Base-by-base conservation (phyloP, 1,139 yeast genomes). In the Komagataea norvegica region DNA sequence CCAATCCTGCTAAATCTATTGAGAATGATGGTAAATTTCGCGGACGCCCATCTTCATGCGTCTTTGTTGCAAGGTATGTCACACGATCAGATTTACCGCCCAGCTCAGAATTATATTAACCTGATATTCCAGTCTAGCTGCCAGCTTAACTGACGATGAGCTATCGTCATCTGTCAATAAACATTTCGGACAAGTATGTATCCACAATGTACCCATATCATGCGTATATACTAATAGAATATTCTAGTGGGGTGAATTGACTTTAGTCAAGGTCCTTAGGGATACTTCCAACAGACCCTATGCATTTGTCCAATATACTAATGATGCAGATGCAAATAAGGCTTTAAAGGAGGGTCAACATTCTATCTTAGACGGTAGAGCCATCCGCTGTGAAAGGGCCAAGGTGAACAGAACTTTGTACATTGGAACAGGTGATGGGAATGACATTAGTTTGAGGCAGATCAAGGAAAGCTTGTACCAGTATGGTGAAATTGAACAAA, bases 271-370 rank as follows among this genome's bases (percentile, higher is more conserved):
- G 54, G 95, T 88, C 4, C 70, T 88, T 45, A 69, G 96, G 38
- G 96, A 89, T 62, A 76, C 82, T 15, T 67, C 77, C 23, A 83
- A 84, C 56, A 71, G 96, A 29, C 97, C 97, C 0, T 89, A 89
- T 59, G 96, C 96, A 0, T 89, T 89, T 68, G 96, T 88, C 30
- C 96, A 89, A 60, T 87, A 83, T 57, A 67, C 77, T 11, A 77
- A 67, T 39, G 94, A 83, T 44, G 65, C 64, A 6, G 93, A 84
- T 47, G 89, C 95, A 8, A 68, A 70, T 40, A 57, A 48, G 5
- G 97, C 96, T 1, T 71, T 88, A 37, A 61, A 60, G 29, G 66
- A 70, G 38, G 95, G 87, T 8, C 91, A 85, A 49, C 79, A 82
- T 37, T 69, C 86, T 5, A 56, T 67, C 6, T 62, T 89, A 37